These are phyloP conservation scores for Ramalina intermedia DNA, from an alignment of 495 filamentous ascomycete species.

Conservation along the genomic window DNA sequence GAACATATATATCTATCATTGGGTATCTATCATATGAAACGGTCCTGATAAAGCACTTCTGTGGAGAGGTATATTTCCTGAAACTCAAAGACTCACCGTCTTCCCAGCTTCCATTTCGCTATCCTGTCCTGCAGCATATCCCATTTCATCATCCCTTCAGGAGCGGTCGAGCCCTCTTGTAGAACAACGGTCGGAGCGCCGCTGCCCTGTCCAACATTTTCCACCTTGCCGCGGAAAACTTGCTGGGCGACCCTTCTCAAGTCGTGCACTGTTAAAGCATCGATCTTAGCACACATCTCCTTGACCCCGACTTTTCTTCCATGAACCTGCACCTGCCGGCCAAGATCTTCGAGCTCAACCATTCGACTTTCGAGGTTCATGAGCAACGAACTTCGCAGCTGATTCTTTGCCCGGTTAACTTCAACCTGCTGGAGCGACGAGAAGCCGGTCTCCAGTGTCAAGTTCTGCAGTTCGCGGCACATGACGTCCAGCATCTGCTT, in stretches of 20 bases:
- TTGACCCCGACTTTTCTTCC: conserved; percentile 76
- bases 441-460: conserved; percentile 59
- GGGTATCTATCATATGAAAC: too few relatives aligned
- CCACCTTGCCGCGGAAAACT: conserved; percentile 63
- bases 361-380: conserved; percentile 98
- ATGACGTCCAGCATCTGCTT: conserved; percentile 80
- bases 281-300: conserved; percentile 87
- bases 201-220: conserved; percentile 63
- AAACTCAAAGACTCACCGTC: conserved; percentile 24
- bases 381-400: conserved; percentile 73
- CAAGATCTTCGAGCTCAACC: conserved; percentile 97
- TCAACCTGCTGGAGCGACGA: conserved; percentile 56
- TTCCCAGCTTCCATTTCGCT: conserved; percentile 68
- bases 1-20: too few relatives aligned
- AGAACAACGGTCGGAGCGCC: conserved; percentile 90
- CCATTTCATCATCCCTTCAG: conserved; percentile 51
- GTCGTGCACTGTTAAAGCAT: conserved; percentile 66
- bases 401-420: conserved; percentile 95
- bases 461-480: conserved; percentile 70
- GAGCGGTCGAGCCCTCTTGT: conserved; percentile 57
- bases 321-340: conserved; percentile 89
- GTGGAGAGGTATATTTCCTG: not conserved
- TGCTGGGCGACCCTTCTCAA: conserved; percentile 68
- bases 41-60: not conserved
- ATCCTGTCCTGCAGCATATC: conserved; percentile 79